Percentiles rank a stretch among this genome's conserved stretches.
phyloP scores from a whole-genome alignment of 2,329 filamentous ascomycete species.

The Aspergillus pseudotamarii region DNA sequence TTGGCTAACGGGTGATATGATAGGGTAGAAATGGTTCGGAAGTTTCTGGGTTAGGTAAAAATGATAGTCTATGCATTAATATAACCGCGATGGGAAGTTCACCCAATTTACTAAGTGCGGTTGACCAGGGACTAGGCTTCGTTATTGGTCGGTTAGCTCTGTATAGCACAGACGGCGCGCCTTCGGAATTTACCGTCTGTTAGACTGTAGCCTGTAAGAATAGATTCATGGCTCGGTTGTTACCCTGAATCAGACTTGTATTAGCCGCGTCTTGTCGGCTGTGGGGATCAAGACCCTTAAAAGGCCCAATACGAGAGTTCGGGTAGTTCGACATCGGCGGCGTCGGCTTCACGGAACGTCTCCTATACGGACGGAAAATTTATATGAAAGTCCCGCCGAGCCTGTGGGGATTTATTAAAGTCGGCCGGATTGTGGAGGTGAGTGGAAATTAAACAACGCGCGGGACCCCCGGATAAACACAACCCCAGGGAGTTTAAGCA shows the following conservation, averaged over 20 bases:
- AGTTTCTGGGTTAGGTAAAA: neutral
- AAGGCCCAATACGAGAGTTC: neutral
- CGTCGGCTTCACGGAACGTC: neutral
- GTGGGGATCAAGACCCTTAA: neutral
- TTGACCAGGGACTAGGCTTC: no score
- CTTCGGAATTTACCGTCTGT: neutral
- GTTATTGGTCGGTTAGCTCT: neutral
- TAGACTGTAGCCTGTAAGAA: neutral
- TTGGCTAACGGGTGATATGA: neutral
- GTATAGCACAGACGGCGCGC: no score
- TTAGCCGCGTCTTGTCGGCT: neutral
- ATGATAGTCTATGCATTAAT: neutral
- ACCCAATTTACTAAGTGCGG: no score
- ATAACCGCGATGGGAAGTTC: no score
- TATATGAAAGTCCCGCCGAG: neutral
- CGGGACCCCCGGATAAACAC: neutral
- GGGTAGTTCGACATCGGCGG: neutral
- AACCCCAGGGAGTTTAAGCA: neutral
- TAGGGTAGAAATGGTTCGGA: neutral
- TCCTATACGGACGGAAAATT: neutral
- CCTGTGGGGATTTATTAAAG: neutral
- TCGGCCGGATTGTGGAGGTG: neutral
- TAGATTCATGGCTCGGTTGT: neutral
- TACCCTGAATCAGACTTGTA: neutral
- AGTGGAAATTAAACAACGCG: neutral